Evolutionary conservation across 2,329 filamentous ascomycete genomes (phyloP).

Genomic region (Fusarium napiforme): DNA sequence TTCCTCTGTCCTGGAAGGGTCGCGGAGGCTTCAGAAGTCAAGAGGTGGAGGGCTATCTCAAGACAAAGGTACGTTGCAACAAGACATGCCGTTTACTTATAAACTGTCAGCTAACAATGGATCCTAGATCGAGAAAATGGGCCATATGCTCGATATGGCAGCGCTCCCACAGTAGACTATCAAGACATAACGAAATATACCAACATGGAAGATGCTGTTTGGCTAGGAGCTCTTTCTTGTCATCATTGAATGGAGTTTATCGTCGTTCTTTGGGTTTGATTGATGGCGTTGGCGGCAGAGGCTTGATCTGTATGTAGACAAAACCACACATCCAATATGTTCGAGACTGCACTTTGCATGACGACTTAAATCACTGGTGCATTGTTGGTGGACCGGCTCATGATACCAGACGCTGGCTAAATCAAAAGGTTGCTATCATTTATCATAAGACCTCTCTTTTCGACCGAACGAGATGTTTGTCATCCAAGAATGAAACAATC

Average conservation of each 20-base stretch:
- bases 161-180: slow-evolving; percentile 31
- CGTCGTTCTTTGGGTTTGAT: slow-evolving; percentile 29
- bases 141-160: slow-evolving; percentile 76
- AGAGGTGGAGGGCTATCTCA: slow-evolving; percentile 93
- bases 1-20: slow-evolving; percentile 92
- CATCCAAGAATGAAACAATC: not conserved
- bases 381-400: not conserved
- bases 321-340: slow-evolving; percentile 22
- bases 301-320: slow-evolving; percentile 39
- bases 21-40: slow-evolving; percentile 84
- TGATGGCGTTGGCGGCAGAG: slow-evolving; percentile 39
- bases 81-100: fast-evolving
- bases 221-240: slow-evolving; percentile 8
- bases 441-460: not conserved
- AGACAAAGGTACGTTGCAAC: slow-evolving; percentile 79
- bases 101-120: slow-evolving; percentile 31
- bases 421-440: not conserved
- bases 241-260: slow-evolving; percentile 39
- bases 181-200: not conserved
- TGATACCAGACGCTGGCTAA: not conserved
- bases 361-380: too few species aligned
- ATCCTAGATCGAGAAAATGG: slow-evolving; percentile 84
- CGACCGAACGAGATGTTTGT: not conserved
- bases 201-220: not conserved
- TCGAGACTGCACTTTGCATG: not conserved